Conservation (phyloP, 2,329 filamentous ascomycete species). For the Sphaerulina vaccinii region DNA sequence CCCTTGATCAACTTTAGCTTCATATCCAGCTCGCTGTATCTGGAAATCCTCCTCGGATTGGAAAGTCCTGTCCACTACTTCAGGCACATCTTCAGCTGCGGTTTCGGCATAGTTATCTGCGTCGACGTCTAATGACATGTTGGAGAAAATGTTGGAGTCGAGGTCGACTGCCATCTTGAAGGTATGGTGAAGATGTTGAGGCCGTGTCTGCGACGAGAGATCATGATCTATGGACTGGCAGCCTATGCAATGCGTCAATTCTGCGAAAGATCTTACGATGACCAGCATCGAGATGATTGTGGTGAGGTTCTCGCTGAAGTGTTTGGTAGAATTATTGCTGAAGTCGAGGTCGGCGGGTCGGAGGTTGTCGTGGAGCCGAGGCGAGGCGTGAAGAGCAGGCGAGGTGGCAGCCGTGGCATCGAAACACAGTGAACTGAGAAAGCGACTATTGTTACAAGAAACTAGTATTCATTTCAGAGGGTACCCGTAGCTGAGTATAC, state of each 20-base stretch:
- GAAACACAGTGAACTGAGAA: too few species aligned
- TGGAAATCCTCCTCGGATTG: constrained; percentile 37
- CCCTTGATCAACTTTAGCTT: constrained; percentile 34
- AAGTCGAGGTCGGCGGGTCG: not conserved
- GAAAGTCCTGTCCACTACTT: constrained; percentile 31
- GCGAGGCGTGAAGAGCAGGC: not conserved
- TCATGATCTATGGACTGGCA: too few species aligned
- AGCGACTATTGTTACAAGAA: too few species aligned
- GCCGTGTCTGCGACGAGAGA: too few species aligned
- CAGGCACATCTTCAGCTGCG: constrained; percentile 30
- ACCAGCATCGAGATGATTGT: not conserved
- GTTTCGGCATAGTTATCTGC: constrained; percentile 36
- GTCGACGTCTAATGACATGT: constrained; percentile 36
- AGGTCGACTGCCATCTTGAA: constrained; percentile 21
- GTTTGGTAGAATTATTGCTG: not conserved
- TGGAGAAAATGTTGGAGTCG: too few species aligned
- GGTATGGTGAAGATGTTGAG: not conserved
- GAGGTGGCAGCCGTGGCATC: not conserved
- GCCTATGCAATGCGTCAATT: too few species aligned
- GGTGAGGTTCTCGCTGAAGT: not conserved
- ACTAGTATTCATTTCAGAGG: constrained; percentile 4
- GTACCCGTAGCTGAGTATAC: constrained; percentile 9
- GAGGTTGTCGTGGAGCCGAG: not conserved
- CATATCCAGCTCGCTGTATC: constrained; percentile 33
- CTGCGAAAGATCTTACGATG: not conserved